A percentile compares a stretch with the other conserved stretches of the same genome.
Evolutionary conservation across 441 rosid species (phyloP).

Genomic region (Arabidopsis hybrid): DNA sequence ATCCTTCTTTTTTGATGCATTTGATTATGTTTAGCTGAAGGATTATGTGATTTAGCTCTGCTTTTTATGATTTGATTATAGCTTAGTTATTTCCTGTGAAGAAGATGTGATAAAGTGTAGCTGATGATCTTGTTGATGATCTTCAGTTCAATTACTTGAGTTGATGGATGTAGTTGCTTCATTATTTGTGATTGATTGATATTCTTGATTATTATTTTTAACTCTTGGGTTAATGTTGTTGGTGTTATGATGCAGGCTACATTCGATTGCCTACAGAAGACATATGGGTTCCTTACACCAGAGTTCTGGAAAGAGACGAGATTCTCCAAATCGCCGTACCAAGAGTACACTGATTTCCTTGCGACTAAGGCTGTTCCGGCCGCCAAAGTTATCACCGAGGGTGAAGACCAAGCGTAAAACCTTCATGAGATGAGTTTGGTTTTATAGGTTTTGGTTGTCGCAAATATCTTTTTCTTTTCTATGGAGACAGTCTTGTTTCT

Average conservation of each 20-base stretch:
- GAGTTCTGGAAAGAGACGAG: conserved; percentile 59
- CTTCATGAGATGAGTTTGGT: not conserved
- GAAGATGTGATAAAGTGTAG: not conserved
- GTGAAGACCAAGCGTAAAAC: conserved; percentile 26
- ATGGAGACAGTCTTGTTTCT: not conserved
- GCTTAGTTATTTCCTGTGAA: not conserved
- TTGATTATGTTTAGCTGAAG: not conserved
- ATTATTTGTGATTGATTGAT: not conserved
- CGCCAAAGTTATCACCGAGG: not conserved
- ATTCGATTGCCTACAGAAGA: conserved; percentile 60
- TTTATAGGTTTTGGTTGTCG: conserved; percentile 1
- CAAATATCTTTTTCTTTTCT: not conserved
- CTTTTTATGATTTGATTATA: too few species aligned
- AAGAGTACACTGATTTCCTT: conserved; percentile 54
- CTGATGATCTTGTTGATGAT: not conserved
- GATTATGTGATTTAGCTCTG: too few species aligned
- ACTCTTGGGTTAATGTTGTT: not conserved
- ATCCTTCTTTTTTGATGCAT: not conserved
- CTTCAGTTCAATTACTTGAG: not conserved
- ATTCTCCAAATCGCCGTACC: conserved; percentile 51
- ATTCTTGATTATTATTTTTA: too few species aligned
- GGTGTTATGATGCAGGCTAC: conserved; percentile 48
- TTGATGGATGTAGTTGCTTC: not conserved
- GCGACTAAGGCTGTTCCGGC: conserved; percentile 19
- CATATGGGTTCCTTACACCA: conserved; percentile 63